Conservation (phyloP, 2,329 filamentous ascomycete species). For the Calonectria ilicicola region DNA sequence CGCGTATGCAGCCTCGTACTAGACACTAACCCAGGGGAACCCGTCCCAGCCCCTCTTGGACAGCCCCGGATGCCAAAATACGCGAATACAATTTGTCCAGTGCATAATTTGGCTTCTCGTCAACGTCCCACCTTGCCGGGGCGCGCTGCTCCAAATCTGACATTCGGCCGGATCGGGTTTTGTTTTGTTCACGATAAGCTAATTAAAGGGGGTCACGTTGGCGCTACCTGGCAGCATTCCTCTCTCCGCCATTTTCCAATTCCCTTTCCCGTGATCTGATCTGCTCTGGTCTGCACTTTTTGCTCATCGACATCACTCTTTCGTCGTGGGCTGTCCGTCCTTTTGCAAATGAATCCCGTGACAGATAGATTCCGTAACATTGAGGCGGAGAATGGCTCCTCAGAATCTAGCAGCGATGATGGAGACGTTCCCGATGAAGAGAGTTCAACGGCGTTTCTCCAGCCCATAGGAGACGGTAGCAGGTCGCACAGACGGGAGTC, state of each 20-base stretch:
- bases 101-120: slow-evolving; percentile 7
- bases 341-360: slow-evolving; percentile 27
- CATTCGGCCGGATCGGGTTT: slow-evolving; percentile 14
- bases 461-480: not conserved
- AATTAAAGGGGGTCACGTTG: slow-evolving; percentile 25
- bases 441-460: slow-evolving; percentile 20
- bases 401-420: slow-evolving; percentile 26
- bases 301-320: slow-evolving; percentile 19
- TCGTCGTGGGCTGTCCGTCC: slow-evolving; percentile 12
- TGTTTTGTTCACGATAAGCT: slow-evolving; percentile 25
- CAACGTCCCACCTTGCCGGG: slow-evolving; percentile 3
- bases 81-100: not conserved
- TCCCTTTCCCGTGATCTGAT: slow-evolving; percentile 14
- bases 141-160: slow-evolving; percentile 6
- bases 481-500: slow-evolving; percentile 23
- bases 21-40: not conserved
- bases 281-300: slow-evolving; percentile 14
- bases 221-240: not conserved
- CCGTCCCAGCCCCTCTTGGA: not conserved
- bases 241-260: slow-evolving; percentile 19
- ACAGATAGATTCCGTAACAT: slow-evolving; percentile 27
- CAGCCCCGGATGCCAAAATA: not conserved
- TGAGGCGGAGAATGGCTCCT: slow-evolving; percentile 22
- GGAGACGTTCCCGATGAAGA: slow-evolving; percentile 24
- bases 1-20: slow-evolving; percentile 5